A percentile compares a stretch with the other conserved stretches of the same genome.
These are phyloP conservation scores for Paramecium sonneborni DNA, from an alignment of 73 alveolate genomes.

Conservation along the genomic window DNA sequence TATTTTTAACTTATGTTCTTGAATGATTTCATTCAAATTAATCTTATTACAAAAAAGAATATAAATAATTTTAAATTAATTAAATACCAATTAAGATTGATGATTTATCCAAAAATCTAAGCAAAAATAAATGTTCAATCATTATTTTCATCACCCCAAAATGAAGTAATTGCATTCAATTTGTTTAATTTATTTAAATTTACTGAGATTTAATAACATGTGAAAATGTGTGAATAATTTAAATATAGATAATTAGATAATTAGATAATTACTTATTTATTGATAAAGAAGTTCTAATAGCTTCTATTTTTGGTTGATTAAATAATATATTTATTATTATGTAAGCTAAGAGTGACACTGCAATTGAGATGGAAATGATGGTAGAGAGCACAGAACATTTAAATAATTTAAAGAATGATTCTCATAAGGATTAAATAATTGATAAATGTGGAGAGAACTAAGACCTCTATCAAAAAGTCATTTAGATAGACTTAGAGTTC, in stretches of 20 bases:
- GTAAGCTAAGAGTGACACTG: background rate
- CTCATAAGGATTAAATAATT: background rate
- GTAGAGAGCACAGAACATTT: background rate
- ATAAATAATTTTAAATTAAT: background rate
- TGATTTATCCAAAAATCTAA: background rate
- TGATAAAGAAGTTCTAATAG: background rate
- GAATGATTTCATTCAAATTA: too few relatives aligned
- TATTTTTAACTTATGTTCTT: too few relatives aligned
- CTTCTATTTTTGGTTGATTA: background rate
- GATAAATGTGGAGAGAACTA: background rate
- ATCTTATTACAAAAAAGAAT: too few relatives aligned
- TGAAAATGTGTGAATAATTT: background rate
- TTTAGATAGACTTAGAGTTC: background rate
- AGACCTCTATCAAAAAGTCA: background rate
- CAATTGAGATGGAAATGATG: background rate
- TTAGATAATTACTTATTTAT: background rate
- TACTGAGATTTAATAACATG: background rate
- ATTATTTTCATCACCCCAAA: background rate
- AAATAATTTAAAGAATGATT: background rate
- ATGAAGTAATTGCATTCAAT: background rate
- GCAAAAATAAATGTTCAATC: background rate
- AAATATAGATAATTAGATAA: too few relatives aligned
- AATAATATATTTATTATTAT: background rate
- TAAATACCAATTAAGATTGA: background rate
- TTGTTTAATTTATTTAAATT: background rate